These are phyloP conservation scores for Setaria italica DNA, from an alignment of 202 grass and related monocot genomes.

Conservation along the genomic window DNA sequence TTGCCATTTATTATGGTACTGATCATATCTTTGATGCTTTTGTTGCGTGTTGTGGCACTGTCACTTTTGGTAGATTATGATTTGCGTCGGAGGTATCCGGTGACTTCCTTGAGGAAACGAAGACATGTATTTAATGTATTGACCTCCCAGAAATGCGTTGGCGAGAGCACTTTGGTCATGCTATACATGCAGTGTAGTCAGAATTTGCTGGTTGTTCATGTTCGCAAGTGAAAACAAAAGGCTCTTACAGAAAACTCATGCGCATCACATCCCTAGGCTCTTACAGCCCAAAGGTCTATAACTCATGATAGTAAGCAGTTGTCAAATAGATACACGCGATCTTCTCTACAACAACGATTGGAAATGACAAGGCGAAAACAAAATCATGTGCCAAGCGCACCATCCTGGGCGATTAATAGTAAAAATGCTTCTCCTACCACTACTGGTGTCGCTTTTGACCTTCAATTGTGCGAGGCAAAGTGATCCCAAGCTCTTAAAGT, in stretches of 20 bases:
- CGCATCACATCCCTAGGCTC: not conserved
- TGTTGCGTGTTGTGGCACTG: slow-evolving; percentile 4
- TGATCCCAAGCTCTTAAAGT: not conserved
- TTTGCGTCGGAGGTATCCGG: not conserved
- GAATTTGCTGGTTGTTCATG: too few species aligned
- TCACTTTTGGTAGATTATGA: not conserved
- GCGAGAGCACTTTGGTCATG: too few species aligned
- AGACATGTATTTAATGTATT: not conserved
- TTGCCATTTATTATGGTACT: not conserved
- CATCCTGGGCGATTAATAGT: too few species aligned
- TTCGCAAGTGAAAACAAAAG: too few species aligned
- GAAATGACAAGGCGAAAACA: not conserved
- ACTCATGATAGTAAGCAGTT: slow-evolving; percentile 3
- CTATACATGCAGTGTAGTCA: too few species aligned
- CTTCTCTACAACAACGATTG: slow-evolving; percentile 28
- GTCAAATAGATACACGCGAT: slow-evolving; percentile 29
- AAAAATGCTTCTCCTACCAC: not conserved
- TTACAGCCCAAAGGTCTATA: slow-evolving; percentile 22
- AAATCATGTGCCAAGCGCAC: slow-evolving; percentile 18
- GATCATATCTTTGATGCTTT: slow-evolving; percentile 28
- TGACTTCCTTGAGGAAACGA: not conserved
- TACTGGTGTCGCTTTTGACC: not conserved
- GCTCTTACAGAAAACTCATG: not conserved
- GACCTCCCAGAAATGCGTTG: too few species aligned
- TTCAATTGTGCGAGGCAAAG: not conserved